Evolutionary conservation across 1,284 basidiomycete species (phyloP).

Genomic region (Cryptococcus depauperatus): DNA sequence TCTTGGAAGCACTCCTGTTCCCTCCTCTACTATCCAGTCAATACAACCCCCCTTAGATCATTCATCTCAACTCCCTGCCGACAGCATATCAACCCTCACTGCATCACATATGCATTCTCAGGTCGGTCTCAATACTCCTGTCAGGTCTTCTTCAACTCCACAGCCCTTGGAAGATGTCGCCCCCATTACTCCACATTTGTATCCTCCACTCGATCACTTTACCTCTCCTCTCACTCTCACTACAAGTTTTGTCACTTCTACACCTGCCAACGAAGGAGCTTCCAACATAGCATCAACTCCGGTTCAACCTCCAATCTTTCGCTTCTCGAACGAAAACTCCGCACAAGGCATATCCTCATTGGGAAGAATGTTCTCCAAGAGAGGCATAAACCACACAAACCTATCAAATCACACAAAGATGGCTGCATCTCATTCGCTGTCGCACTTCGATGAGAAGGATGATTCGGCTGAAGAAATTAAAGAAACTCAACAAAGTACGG

Average conservation of each 20-base stretch:
- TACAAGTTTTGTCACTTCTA: conserved; percentile 1
- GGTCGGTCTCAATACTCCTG: too few relatives aligned
- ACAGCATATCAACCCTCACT: not conserved
- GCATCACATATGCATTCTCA: not conserved
- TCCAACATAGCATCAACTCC: not conserved
- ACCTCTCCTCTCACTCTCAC: not conserved
- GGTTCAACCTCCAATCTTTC: not conserved
- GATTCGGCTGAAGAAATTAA: not conserved
- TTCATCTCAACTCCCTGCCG: not conserved
- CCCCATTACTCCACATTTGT: not conserved
- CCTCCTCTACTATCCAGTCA: too few relatives aligned
- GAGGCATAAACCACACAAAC: conserved; percentile 1
- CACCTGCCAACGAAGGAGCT: not conserved
- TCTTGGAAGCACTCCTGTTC: too few relatives aligned
- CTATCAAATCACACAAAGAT: conserved; percentile 10
- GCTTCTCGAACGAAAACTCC: not conserved
- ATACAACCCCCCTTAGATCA: too few relatives aligned
- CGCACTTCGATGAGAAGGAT: not conserved
- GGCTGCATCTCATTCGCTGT: conserved; percentile 1
- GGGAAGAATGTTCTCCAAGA: not conserved
- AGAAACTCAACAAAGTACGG: not conserved
- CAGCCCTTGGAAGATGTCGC: not conserved
- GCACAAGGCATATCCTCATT: not conserved
- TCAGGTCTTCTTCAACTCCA: not conserved
- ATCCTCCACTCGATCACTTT: not conserved